A percentile compares a stretch with the other conserved stretches of the same genome.
Conservation (phyloP, 1,139 yeast species). For the Spencermartinsiella ligniputridi region DNA sequence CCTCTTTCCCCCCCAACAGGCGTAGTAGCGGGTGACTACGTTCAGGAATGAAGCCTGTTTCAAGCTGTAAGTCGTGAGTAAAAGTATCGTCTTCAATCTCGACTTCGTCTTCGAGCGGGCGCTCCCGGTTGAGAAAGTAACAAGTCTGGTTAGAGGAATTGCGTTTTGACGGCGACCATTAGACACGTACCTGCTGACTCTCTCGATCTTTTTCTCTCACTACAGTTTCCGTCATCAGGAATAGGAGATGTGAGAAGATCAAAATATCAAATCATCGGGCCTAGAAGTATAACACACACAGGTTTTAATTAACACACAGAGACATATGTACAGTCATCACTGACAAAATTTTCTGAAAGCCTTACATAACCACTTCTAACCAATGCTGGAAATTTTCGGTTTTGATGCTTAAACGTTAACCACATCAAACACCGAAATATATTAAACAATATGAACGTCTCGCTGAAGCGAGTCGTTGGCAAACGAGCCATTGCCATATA, state of each 20-base stretch:
- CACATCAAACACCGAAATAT: too few relatives aligned
- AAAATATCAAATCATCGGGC: too few relatives aligned
- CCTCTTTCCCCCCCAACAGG: conserved; percentile 38
- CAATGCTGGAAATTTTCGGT: too few relatives aligned
- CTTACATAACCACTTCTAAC: too few relatives aligned
- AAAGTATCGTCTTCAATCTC: conserved; percentile 1
- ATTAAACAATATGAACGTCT: neutral
- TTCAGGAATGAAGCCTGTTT: conserved; percentile 6
- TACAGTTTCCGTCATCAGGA: too few relatives aligned
- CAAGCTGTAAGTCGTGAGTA: conserved; percentile 13
- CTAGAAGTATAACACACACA: too few relatives aligned
- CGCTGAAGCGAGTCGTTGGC: neutral
- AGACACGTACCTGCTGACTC: neutral
- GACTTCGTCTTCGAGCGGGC: conserved; percentile 1
- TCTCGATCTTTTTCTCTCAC: neutral
- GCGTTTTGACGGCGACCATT: neutral
- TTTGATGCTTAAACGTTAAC: too few relatives aligned
- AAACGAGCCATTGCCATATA: too few relatives aligned
- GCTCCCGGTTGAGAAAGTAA: conserved; percentile 4
- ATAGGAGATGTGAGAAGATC: too few relatives aligned
- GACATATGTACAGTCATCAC: too few relatives aligned
- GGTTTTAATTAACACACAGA: too few relatives aligned
- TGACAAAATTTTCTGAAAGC: too few relatives aligned
- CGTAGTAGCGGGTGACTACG: conserved; percentile 33
- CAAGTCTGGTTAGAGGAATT: conserved; percentile 6